These are phyloP conservation scores for Articulospora tetracladia DNA, from an alignment of 495 filamentous ascomycete genomes.

Conservation along the genomic window DNA sequence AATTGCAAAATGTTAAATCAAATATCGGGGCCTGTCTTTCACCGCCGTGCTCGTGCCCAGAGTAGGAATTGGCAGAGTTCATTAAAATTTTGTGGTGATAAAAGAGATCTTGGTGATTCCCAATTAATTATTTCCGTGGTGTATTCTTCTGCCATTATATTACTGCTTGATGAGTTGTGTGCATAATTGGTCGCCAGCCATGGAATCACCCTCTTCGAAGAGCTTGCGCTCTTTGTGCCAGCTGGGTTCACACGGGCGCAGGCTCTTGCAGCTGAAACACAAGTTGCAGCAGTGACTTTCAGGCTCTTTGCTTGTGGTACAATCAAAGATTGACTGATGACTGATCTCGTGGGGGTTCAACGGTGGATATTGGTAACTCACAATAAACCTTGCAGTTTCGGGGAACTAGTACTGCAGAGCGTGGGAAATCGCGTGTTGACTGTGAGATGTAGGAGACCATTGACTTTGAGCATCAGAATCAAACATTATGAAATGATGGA, in stretches of 20 bases:
- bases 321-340: neutral
- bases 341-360: neutral
- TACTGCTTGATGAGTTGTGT: no score
- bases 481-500: neutral
- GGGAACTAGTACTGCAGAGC: neutral
- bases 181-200: no score
- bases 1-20: neutral
- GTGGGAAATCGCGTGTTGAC: no score
- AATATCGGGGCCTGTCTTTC: no score
- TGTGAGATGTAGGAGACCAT: no score
- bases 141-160: no score
- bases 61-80: no score
- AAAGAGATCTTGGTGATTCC: no score
- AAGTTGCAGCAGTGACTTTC: neutral
- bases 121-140: no score
- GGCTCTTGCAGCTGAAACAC: neutral
- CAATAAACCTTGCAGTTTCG: neutral
- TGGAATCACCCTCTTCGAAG: neutral
- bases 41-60: no score
- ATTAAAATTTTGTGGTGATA: no score
- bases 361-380: neutral
- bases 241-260: neutral
- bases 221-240: neutral
- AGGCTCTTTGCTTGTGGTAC: neutral
- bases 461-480: no score